Percentiles rank a stretch among this genome's conserved stretches.
phyloP scores from a whole-genome alignment of 805 yeast genomes.

The Candida sakaeoensis region DNA sequence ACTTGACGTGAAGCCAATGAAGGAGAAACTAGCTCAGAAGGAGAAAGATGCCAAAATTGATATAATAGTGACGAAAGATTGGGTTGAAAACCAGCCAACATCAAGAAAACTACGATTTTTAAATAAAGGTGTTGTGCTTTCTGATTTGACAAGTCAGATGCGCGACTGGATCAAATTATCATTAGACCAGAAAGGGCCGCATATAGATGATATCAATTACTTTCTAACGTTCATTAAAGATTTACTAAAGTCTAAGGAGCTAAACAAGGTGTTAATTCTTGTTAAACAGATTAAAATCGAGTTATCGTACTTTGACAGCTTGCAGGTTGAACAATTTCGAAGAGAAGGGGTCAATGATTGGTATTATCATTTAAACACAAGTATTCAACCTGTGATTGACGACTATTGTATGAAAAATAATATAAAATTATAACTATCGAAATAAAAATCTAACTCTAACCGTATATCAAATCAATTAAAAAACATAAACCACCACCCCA shows the following conservation, averaged over 20 bases:
- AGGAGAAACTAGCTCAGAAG: constrained; percentile 21
- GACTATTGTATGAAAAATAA: constrained; percentile 2
- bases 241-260: constrained; percentile 15
- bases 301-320: constrained; percentile 3
- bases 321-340: constrained; percentile 3
- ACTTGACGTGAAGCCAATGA: constrained; percentile 22
- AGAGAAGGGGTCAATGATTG: constrained; percentile 12
- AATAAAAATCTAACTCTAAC: constrained; percentile 20
- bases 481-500: constrained; percentile 64
- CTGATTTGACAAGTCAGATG: constrained; percentile 16
- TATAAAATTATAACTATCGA: not conserved
- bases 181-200: constrained; percentile 32
- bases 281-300: constrained; percentile 9
- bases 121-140: constrained; percentile 8
- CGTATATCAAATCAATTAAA: constrained; percentile 47
- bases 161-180: constrained; percentile 26
- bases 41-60: constrained; percentile 11
- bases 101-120: constrained; percentile 15
- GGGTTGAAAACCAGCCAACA: constrained; percentile 20
- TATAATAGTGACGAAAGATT: constrained; percentile 16
- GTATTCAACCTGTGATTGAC: constrained; percentile 1
- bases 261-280: constrained; percentile 17
- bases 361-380: constrained; percentile 7
- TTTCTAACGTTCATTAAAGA: constrained; percentile 18
- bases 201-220: constrained; percentile 24